Conservation (phyloP, 2,329 filamentous ascomycete species). For the Blumeria hordei region DNA sequence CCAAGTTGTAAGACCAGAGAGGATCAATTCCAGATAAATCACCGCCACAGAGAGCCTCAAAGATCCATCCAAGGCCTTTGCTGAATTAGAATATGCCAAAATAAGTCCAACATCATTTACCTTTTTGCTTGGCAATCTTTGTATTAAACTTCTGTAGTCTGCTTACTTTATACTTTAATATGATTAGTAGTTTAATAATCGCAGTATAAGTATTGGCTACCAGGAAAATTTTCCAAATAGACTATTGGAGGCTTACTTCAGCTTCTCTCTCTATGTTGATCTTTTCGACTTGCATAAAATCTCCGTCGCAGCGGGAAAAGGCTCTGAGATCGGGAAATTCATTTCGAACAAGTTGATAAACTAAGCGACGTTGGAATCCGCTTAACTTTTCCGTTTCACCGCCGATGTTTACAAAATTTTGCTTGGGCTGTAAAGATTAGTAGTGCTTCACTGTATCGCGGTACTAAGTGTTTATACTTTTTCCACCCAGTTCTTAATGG, state of each 20-base stretch:
- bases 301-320: constrained; percentile 8
- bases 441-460: neutral
- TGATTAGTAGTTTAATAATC: neutral
- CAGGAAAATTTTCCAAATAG: neutral
- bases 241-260: constrained; percentile 5
- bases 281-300: constrained; percentile 14
- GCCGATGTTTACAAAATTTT: constrained; percentile 22
- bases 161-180: neutral
- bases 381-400: constrained; percentile 20
- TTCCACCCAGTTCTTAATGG: constrained; percentile 10
- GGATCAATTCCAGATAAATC: constrained; percentile 12
- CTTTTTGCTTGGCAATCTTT: constrained; percentile 9
- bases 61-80: constrained; percentile 13
- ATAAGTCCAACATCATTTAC: constrained; percentile 7
- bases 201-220: neutral
- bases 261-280: constrained; percentile 9
- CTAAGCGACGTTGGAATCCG: constrained; percentile 36
- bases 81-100: constrained; percentile 16
- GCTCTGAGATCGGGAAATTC: constrained; percentile 23
- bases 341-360: constrained; percentile 39
- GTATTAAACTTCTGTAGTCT: constrained; percentile 7
- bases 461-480: neutral
- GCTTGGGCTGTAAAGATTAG: constrained; percentile 5
- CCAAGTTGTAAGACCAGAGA: constrained; percentile 19
- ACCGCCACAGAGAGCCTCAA: constrained; percentile 14